Conservation (phyloP, 2,329 filamentous ascomycete species). For the Bertia moriformis region DNA sequence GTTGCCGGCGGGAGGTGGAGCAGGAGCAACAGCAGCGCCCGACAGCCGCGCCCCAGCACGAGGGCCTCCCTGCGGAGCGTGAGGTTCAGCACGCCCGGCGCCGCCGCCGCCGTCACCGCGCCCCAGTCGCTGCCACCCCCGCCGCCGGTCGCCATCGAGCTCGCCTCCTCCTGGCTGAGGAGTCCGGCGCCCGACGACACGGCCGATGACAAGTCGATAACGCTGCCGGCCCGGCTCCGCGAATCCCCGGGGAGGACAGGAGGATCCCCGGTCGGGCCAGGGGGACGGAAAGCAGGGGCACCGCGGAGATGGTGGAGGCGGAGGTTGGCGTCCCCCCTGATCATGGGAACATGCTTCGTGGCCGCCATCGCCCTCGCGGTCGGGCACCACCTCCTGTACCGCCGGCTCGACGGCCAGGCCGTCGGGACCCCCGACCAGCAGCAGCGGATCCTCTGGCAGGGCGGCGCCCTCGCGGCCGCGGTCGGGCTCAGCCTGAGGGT, state of each 20-base stretch:
- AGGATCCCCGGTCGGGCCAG: neutral
- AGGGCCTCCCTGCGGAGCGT: too few species aligned
- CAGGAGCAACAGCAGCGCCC: neutral
- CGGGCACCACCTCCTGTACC: neutral
- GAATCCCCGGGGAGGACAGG: neutral
- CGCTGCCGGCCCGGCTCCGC: too few species aligned
- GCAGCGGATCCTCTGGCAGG: neutral
- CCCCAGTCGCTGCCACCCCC: too few species aligned
- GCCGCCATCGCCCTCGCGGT: neutral
- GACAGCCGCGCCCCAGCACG: too few species aligned
- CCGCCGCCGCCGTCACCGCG: too few species aligned
- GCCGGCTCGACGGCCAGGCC: neutral
- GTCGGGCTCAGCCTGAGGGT: neutral
- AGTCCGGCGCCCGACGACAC: too few species aligned
- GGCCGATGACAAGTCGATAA: too few species aligned
- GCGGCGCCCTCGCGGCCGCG: neutral
- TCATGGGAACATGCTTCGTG: neutral
- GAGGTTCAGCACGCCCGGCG: too few species aligned
- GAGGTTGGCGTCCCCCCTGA: neutral
- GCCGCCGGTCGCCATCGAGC: too few species aligned
- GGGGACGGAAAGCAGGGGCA: neutral
- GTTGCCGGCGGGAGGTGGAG: neutral
- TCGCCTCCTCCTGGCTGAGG: too few species aligned
- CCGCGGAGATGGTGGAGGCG: neutral
- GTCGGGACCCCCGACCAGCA: neutral